Base-by-base conservation (phyloP, 2,329 filamentous ascomycete genomes). In the Ophiostoma ips region DNA sequence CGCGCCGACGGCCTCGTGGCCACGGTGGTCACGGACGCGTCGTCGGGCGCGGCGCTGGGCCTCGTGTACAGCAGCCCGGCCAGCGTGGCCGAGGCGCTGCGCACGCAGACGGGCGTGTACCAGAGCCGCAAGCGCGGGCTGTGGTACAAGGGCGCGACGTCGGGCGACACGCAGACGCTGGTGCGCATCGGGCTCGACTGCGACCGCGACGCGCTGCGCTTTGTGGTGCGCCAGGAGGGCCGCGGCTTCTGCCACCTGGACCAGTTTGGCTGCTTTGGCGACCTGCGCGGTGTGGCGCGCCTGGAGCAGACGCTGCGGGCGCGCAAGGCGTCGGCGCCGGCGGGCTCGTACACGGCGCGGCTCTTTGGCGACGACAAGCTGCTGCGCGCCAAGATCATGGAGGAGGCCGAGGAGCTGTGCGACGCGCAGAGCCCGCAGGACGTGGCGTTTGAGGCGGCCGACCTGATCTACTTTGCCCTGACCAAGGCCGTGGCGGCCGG, bases 101-200 rank as follows among this genome's bases (percentile, higher is more conserved):
- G 78, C 60, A 94, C 87, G 6, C 71, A 75, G 58, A 72, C 71
- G 0, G 89, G 92, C 31, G 90, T 96, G 35, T 98, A 98, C 64
- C 88, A 95, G 67, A 96, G 90, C 69, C 77, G 92, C 48, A 96
- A 95, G 71, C 79, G 92, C 41, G 92, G 92, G 0, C 68, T 98
- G 28, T 98, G 92, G 92, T 84, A 94, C 66, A 98, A 98, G 70
- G 92, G 92, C 6, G 86, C 89, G 48, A 92, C 84, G 9, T 96
- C 90, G 49, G 92, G 92, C 13, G 89, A 96, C 63, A 87, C 86
- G 12, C 92, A 98, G 65, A 82, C 95, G 64, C 73, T 98, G 47
- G 72, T 96, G 19, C 81, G 81, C 51, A 76, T 98, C 56, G 83
- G 84, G 1, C 72, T 94, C 49, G 92, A 98, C 66, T 98, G 92